Evolutionary conservation across 1,284 basidiomycete genomes (phyloP).

Genomic region (Ceratobasidium sp.): DNA sequence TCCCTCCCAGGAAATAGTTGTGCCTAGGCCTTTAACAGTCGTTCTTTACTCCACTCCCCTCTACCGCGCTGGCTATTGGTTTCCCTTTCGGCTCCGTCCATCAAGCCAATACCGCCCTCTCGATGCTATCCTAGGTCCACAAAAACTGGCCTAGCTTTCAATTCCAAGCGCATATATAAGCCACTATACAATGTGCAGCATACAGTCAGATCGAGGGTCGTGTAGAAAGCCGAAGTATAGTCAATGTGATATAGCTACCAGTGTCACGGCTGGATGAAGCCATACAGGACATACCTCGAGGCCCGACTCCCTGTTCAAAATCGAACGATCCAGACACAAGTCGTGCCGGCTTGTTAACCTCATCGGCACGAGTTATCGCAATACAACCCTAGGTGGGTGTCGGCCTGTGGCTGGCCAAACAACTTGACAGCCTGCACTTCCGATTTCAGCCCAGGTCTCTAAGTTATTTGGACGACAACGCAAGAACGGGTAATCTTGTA

Average conservation of each 20-base stretch:
- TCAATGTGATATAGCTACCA: background rate
- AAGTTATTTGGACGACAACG: conserved; percentile 2
- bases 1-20: background rate
- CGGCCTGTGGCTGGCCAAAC: background rate
- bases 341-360: no score
- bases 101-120: background rate
- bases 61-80: background rate
- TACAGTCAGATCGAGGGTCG: background rate
- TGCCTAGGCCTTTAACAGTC: background rate
- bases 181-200: no score
- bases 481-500: background rate
- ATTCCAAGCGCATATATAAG: background rate
- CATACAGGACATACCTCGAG: background rate
- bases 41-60: background rate
- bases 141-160: background rate
- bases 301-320: background rate
- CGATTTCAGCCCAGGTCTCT: background rate
- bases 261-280: background rate
- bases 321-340: background rate
- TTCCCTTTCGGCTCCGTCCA: background rate
- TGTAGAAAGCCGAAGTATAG: background rate
- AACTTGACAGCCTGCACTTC: background rate
- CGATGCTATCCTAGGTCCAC: background rate
- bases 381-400: background rate
- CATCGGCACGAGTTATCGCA: background rate